Base-by-base conservation (phyloP, 2,329 filamentous ascomycete genomes). In the Pseudogymnoascus sp. region DNA sequence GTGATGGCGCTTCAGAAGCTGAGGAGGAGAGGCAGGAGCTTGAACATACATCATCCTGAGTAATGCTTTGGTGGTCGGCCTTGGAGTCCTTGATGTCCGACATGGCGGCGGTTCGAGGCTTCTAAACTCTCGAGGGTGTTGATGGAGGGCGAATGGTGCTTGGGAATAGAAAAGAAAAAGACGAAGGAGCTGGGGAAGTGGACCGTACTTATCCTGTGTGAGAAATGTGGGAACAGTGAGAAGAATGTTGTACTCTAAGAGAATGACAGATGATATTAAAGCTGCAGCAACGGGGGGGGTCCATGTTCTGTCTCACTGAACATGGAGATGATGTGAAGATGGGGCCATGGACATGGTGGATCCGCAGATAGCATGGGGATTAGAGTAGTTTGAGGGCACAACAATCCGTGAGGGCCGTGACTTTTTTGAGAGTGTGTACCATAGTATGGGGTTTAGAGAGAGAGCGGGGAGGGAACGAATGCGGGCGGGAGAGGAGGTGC, bases 181-280 rank as follows among this genome's bases (percentile, higher is more conserved):
- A 31, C 14, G 23, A 31, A 54, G 23, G 23, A 54, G 23, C 12
- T 31, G 23, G 45, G 45, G 45, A 31, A 54, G 23, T n/a, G 45
- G 45, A 54, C 45, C 14, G 45, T 54, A 54, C 45, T 54, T 54
- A 54, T 54, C 23, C 45, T 54, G 14, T 31, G 23, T 54, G 45
- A 54, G 45, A 54, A 29, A 31, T 54, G 23, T 54, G 45, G 45
- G 45, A 29, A 54, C 45, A 31, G 45, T 31, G 14, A 29, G 45
- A 54, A 54, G 45, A 54, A 54, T 23, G 45, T 54, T 54, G 45
- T 54, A 54, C 45, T 54, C 45, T 54, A 54, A 54, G 14, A 54
- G 45, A 54, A 54, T 54, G 45, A 54, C 45, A 54, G 45, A n/a
- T 54, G 45, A n/a, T 54, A 54, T 23, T 54, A 54, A 23, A 16